These are phyloP conservation scores for Penicillium nucicola DNA, from an alignment of 495 filamentous ascomycete genomes.

Conservation along the genomic window DNA sequence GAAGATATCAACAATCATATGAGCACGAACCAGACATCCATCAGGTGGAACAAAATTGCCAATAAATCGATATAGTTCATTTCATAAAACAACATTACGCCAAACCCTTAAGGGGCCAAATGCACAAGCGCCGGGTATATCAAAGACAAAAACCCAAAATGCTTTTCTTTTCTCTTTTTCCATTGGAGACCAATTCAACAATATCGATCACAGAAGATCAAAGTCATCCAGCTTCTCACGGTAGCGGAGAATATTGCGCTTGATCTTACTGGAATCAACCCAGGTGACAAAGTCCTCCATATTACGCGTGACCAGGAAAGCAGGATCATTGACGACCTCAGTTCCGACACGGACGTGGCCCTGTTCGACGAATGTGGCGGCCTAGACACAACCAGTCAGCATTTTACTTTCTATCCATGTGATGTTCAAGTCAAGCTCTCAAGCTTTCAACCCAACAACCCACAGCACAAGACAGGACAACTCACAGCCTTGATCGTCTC, in stretches of 20 bases:
- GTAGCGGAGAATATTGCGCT: conserved; percentile 89
- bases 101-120: conserved; percentile 14
- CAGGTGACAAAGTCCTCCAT: conserved; percentile 98
- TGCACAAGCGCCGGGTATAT: conserved; percentile 31
- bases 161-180: conserved; percentile 16
- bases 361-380: conserved; percentile 87
- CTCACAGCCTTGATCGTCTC: conserved; percentile 69
- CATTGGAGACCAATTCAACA: background rate
- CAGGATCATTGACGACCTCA: conserved; percentile 83
- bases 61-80: conserved; percentile 2
- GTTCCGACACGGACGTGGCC: conserved; percentile 93
- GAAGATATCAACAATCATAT: too few species aligned
- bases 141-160: conserved; percentile 21
- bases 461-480: conserved; percentile 6
- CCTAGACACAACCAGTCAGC: conserved; percentile 28
- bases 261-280: conserved; percentile 96
- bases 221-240: conserved; percentile 95
- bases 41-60: too few species aligned
- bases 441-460: too few species aligned
- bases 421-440: too few species aligned
- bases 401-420: background rate
- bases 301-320: conserved; percentile 53
- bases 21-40: too few species aligned
- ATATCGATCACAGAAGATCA: conserved; percentile 64
- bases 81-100: conserved; percentile 11